phyloP scores from a whole-genome alignment of 2,329 filamentous ascomycete genomes.

The Sporothrix pallida region DNA sequence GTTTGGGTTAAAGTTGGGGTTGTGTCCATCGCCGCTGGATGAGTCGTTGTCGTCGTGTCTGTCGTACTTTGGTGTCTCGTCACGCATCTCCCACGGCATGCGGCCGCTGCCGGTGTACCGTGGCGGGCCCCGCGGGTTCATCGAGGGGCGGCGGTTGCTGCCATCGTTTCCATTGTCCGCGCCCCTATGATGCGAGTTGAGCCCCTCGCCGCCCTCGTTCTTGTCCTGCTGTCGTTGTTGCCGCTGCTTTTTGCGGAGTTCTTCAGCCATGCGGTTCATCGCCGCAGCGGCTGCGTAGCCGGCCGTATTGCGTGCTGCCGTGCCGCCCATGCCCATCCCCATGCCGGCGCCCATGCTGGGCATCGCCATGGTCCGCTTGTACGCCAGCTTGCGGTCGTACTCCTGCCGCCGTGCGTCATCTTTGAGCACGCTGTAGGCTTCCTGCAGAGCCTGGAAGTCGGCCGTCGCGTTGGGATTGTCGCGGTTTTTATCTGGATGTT shows the following conservation, averaged over 20 bases:
- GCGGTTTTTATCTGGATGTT: slow-evolving; percentile 41
- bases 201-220: background rate
- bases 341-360: background rate
- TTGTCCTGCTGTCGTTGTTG: background rate
- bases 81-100: background rate
- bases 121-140: slow-evolving; percentile 10
- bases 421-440: slow-evolving; percentile 39
- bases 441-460: slow-evolving; percentile 40
- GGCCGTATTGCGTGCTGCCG: background rate
- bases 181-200: background rate
- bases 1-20: no score
- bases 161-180: background rate
- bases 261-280: background rate
- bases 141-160: background rate
- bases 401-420: slow-evolving; percentile 33
- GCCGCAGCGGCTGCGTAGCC: background rate
- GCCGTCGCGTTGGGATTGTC: slow-evolving; percentile 40
- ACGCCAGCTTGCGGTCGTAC: slow-evolving; percentile 32
- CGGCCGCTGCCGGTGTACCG: background rate
- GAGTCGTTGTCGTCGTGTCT: no score
- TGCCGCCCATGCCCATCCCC: background rate
- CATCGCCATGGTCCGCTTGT: background rate
- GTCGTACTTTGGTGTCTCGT: no score
- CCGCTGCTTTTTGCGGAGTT: background rate
- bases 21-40: no score